phyloP scores from a whole-genome alignment of 257 asterid genomes.

The Nicotiana paniculata region DNA sequence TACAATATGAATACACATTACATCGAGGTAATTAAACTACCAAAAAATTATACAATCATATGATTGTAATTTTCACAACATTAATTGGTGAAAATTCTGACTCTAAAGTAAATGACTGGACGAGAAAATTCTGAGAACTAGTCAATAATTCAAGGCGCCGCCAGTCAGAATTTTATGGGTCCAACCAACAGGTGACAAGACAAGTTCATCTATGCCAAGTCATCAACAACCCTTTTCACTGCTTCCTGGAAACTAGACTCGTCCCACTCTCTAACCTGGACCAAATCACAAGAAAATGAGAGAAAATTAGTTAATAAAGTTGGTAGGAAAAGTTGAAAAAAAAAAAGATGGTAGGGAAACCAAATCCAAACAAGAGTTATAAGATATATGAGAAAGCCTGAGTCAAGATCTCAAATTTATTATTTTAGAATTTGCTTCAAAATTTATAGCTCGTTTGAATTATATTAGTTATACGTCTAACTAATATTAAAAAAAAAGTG shows the following conservation, averaged over 20 bases:
- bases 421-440: too few species aligned
- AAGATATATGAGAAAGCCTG: too few species aligned
- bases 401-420: too few species aligned
- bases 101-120: neutral
- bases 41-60: neutral
- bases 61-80: neutral
- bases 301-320: neutral
- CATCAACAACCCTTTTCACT: conserved; percentile 15
- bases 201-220: conserved; percentile 5
- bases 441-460: too few species aligned
- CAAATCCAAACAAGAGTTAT: neutral
- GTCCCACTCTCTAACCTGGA: conserved; percentile 9
- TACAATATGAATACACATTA: neutral
- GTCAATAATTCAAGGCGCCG: conserved; percentile 7
- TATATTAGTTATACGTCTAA: too few species aligned
- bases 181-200: neutral
- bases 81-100: neutral
- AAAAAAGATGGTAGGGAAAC: neutral
- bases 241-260: conserved; percentile 16
- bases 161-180: neutral
- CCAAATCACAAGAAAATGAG: neutral
- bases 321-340: neutral
- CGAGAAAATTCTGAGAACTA: neutral
- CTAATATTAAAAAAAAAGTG: too few species aligned
- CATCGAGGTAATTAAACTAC: neutral